Evolutionary conservation across 768 basidiomycete species (phyloP), one percentile per base, ranked within the genome.

Genomic region (Phanerochaete sordida): DNA sequence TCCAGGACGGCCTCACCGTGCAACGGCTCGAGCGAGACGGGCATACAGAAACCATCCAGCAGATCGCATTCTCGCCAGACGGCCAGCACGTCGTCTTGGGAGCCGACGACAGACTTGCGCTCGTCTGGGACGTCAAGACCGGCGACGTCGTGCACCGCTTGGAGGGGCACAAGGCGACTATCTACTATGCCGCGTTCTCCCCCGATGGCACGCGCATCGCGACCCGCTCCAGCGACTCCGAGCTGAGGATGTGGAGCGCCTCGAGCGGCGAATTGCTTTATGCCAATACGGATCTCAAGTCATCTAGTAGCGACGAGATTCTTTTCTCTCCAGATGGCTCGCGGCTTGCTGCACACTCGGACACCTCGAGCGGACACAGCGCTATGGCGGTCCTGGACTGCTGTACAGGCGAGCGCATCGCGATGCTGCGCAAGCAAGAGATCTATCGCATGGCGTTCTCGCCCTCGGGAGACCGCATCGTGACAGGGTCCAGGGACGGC

Each of bases 31-130:
- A 23, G 21, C 30, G 35, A 3, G 11, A 57, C 12, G 66, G 61
- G 3, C 66, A 68, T 47, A 53, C 39, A 13, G 64, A 66, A 23
- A 49, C 33, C 5, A 57, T 64, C 11, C 60, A 45, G 31, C 59
- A 63, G n/a, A 55, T 70, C n/a, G 66, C 64, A 28, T 73, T 64
- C 57, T 70, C 72, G 4, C 69, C 66, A 1, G 66, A 72, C 47
- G 62, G 66, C 2, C 50, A 23, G 9, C 62, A 47, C 58, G 54
- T 71, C 26, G 69, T 64, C 8, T 66, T 60, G 28, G 70, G 65
- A 1, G 63, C 66, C 11, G 63, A 57, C 6, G 66, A 71, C 56
- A 52, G 21, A 4, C 47, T 48, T 6, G 57, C 64, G 30, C 58
- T 64, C 47, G 46, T 70, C 46, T 66, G 69, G 57, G 62, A 72